These are phyloP conservation scores for Aquilaria yunnanensis DNA, from an alignment of 345 rosid genomes.

Conservation along the genomic window DNA sequence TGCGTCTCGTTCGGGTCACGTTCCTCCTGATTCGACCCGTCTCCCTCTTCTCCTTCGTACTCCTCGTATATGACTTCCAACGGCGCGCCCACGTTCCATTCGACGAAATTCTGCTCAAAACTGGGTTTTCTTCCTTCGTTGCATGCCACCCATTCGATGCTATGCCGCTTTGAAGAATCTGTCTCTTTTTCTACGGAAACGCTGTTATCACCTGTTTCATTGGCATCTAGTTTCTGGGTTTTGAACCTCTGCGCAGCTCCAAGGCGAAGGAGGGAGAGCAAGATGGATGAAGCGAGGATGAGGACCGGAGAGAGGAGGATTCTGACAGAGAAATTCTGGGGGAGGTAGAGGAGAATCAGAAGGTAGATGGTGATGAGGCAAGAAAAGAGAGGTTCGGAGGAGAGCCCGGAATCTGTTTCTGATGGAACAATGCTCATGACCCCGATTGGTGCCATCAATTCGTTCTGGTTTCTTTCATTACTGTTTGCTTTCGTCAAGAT, in stretches of 20 bases:
- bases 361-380: slow-evolving; percentile 42
- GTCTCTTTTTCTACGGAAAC: slow-evolving; percentile 2
- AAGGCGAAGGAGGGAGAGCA: slow-evolving; percentile 50
- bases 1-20: slow-evolving; percentile 7
- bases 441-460: slow-evolving; percentile 3
- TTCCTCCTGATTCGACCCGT: slow-evolving; percentile 14
- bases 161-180: slow-evolving; percentile 2
- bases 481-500: slow-evolving; percentile 21
- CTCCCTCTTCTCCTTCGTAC: slow-evolving; percentile 44
- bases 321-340: slow-evolving; percentile 21
- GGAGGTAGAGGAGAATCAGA: slow-evolving; percentile 48
- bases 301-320: slow-evolving; percentile 46
- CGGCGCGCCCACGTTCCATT: slow-evolving; percentile 81
- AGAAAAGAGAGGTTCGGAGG: slow-evolving; percentile 46
- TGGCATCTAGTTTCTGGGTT: slow-evolving; percentile 5
- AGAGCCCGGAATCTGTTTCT: slow-evolving; percentile 3
- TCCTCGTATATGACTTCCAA: slow-evolving; percentile 75
- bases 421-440: not conserved
- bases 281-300: slow-evolving; percentile 35
- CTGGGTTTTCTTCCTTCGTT: not conserved
- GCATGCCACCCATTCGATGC: slow-evolving; percentile 17
- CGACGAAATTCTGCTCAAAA: slow-evolving; percentile 38
- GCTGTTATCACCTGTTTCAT: not conserved
- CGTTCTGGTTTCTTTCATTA: slow-evolving; percentile 8
- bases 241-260: slow-evolving; percentile 25